phyloP scores from a whole-genome alignment of 345 rosid genomes.

The Citrus medica region DNA sequence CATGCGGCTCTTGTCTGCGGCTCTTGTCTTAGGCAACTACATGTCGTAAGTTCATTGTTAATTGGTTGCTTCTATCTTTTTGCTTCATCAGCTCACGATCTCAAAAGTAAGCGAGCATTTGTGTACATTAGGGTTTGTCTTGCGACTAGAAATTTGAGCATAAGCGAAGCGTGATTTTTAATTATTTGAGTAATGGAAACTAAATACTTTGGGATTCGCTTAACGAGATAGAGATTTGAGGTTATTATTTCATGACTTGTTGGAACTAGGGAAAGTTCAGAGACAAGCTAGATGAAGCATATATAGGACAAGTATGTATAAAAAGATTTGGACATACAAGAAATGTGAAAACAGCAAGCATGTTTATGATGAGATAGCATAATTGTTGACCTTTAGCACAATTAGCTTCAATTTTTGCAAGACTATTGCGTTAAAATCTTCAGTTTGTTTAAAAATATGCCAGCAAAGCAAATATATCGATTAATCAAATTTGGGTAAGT shows the following conservation, averaged over 20 bases:
- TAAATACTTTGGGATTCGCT: slow-evolving; percentile 10
- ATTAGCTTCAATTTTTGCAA: not conserved
- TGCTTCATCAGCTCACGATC: not conserved
- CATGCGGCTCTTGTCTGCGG: no score
- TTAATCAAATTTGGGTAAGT: not conserved
- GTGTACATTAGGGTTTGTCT: slow-evolving; percentile 19
- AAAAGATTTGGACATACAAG: not conserved
- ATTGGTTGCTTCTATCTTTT: not conserved
- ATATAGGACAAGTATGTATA: not conserved
- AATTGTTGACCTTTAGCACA: not conserved
- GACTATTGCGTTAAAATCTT: not conserved
- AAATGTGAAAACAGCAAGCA: not conserved
- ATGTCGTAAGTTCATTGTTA: not conserved
- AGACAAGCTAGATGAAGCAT: not conserved
- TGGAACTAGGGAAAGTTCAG: not conserved
- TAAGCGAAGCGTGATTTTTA: not conserved
- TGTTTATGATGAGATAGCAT: not conserved
- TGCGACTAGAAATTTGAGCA: not conserved
- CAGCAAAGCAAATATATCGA: no score
- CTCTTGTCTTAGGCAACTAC: slow-evolving; percentile 21
- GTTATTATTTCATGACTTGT: not conserved
- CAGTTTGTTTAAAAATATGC: no score
- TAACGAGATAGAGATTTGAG: not conserved
- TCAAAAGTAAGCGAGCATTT: slow-evolving; percentile 11
- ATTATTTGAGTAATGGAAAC: not conserved